Evolutionary conservation across 1,139 yeast genomes (phyloP).

Genomic region (Kodamaea ohmeri): DNA sequence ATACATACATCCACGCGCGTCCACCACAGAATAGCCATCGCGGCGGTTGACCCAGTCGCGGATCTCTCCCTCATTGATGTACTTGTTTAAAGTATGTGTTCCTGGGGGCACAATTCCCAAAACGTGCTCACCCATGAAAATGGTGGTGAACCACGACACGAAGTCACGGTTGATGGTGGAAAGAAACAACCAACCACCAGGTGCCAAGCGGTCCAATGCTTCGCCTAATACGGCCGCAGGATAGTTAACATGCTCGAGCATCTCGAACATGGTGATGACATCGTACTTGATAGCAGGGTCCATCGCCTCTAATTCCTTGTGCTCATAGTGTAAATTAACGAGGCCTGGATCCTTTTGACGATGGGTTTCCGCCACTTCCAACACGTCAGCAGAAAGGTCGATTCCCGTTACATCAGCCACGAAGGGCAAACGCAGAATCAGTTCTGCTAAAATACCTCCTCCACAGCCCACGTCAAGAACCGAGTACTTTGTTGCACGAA

Average conservation of each 20-base stretch:
- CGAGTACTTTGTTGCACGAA: slow-evolving; percentile 33
- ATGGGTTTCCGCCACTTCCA: slow-evolving; percentile 77
- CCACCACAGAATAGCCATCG: slow-evolving; percentile 54
- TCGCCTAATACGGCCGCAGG: slow-evolving; percentile 71
- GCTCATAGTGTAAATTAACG: slow-evolving; percentile 54
- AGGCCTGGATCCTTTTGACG: slow-evolving; percentile 58
- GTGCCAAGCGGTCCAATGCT: slow-evolving; percentile 65
- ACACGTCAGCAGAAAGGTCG: slow-evolving; percentile 79
- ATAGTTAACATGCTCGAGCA: slow-evolving; percentile 87
- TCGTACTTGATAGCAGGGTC: slow-evolving; percentile 53
- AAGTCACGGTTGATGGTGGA: slow-evolving; percentile 91
- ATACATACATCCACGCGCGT: slow-evolving; percentile 75
- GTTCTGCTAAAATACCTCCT: slow-evolving; percentile 89
- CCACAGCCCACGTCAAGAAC: slow-evolving; percentile 96
- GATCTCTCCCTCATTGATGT: slow-evolving; percentile 75
- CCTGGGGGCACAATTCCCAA: slow-evolving; percentile 84
- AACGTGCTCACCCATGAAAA: slow-evolving; percentile 82
- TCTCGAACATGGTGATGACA: slow-evolving; percentile 86
- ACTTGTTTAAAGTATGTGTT: slow-evolving; percentile 84
- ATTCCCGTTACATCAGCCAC: slow-evolving; percentile 71
- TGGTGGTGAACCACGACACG: slow-evolving; percentile 91
- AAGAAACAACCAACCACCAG: slow-evolving; percentile 81
- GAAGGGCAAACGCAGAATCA: slow-evolving; percentile 72
- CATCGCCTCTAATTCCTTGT: slow-evolving; percentile 60
- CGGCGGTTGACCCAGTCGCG: slow-evolving; percentile 55